A percentile compares a stretch with the other conserved stretches of the same genome.
Evolutionary conservation across 2,329 filamentous ascomycete species (phyloP).

Genomic region (Exophiala calicioides): DNA sequence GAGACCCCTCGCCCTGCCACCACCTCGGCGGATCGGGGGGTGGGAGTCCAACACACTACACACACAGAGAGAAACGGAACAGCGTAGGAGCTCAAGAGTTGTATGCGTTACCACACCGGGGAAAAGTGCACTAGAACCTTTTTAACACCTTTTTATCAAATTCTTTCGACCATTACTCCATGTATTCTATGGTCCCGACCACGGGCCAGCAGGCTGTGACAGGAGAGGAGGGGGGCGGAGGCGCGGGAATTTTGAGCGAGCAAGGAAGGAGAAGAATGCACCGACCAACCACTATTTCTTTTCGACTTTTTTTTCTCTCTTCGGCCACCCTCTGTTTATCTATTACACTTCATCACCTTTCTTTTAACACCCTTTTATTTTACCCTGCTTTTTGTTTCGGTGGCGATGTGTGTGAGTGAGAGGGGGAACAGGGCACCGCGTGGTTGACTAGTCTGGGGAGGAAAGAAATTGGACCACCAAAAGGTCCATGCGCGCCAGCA

Average conservation of each 20-base stretch:
- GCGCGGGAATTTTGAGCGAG: neutral
- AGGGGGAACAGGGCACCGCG: no score
- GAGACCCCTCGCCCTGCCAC: slow-evolving; percentile 5
- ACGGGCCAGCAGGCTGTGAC: no score
- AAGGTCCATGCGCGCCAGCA: no score
- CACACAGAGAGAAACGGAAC: slow-evolving; percentile 5
- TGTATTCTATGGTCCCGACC: slow-evolving; percentile 25
- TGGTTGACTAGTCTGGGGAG: no score
- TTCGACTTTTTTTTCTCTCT: neutral
- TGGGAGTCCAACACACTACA: slow-evolving; percentile 10
- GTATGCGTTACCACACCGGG: slow-evolving; percentile 11
- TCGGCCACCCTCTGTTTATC: neutral
- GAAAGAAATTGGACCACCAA: no score
- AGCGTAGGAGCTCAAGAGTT: slow-evolving; percentile 22
- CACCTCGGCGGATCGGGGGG: slow-evolving; percentile 1
- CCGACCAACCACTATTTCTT: slow-evolving; percentile 8
- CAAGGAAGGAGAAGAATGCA: neutral
- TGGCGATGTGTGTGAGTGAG: no score
- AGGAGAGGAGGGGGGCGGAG: neutral
- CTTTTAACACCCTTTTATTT: neutral
- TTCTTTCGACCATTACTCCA: slow-evolving; percentile 7
- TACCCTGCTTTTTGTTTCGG: no score
- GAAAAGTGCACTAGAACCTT: slow-evolving; percentile 23
- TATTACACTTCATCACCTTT: neutral
- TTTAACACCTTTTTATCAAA: slow-evolving; percentile 20